Evolutionary conservation across 2,329 filamentous ascomycete genomes (phyloP).

Genomic region (Aspergillus puulaauensis): DNA sequence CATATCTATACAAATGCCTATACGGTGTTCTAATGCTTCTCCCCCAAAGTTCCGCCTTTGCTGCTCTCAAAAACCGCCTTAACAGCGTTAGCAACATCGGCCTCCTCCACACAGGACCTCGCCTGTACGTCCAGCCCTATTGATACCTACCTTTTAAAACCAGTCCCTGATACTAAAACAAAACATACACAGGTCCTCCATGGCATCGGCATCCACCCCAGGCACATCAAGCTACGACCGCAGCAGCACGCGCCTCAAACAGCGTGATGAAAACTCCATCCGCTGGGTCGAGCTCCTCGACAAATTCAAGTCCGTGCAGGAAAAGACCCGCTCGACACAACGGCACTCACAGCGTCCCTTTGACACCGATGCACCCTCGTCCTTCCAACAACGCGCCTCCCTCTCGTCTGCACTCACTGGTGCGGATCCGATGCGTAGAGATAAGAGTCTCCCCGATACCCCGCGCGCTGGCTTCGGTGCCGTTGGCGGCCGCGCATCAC

Average conservation of each 20-base stretch:
- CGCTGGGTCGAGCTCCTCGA: conserved; percentile 91
- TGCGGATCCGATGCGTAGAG: conserved; percentile 29
- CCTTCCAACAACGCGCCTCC: conserved; percentile 39
- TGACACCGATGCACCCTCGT: conserved; percentile 42
- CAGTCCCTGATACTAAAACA: neutral
- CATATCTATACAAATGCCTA: conserved; percentile 94
- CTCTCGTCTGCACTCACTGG: conserved; percentile 33
- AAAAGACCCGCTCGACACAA: conserved; percentile 65
- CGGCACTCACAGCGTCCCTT: conserved; percentile 38
- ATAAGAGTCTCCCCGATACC: conserved; percentile 34
- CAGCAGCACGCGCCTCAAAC: conserved; percentile 70
- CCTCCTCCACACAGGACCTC: conserved; percentile 79
- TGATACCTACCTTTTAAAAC: neutral
- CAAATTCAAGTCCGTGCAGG: conserved; percentile 90
- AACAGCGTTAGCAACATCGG: conserved; percentile 98
- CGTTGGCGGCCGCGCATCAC: conserved; percentile 35
- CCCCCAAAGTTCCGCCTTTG: conserved; percentile 97
- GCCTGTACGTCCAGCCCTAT: conserved; percentile 63
- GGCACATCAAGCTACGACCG: conserved; percentile 61
- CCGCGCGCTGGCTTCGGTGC: conserved; percentile 28
- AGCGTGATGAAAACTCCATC: conserved; percentile 77
- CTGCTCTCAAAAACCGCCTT: conserved; percentile 89
- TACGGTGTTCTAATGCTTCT: conserved; percentile 97
- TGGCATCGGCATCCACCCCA: conserved; percentile 46
- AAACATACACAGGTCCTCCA: conserved; percentile 14